phyloP scores from a whole-genome alignment of 176 grass and related monocot species.

The Ensete ventricosum region DNA sequence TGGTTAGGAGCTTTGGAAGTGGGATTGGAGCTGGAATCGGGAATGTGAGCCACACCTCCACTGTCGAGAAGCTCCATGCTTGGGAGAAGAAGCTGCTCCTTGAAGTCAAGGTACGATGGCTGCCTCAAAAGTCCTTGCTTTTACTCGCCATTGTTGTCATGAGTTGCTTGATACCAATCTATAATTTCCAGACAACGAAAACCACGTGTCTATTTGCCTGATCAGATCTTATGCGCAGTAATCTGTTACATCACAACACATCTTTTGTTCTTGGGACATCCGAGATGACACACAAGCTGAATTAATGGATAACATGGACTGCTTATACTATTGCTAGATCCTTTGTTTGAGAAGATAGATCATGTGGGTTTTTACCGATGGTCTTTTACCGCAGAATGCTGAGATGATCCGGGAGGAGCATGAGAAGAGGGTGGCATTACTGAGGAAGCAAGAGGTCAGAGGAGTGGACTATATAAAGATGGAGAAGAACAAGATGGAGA shows the following conservation, averaged over 20 bases:
- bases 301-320: constrained; percentile 23
- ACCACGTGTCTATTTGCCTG: background rate
- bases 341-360: constrained; percentile 15
- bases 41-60: constrained; percentile 64
- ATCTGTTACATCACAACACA: constrained; percentile 24
- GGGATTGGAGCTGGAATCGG: constrained; percentile 34
- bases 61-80: constrained; percentile 90
- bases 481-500: constrained; percentile 95
- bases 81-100: constrained; percentile 99
- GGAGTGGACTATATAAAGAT: constrained; percentile 88
- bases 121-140: background rate
- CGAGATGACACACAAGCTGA: constrained; percentile 29
- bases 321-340: background rate
- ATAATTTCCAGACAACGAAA: background rate
- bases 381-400: constrained; percentile 43
- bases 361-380: constrained; percentile 10
- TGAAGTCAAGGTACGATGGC: constrained; percentile 73
- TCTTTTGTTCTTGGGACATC: constrained; percentile 14
- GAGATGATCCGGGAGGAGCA: constrained; percentile 76
- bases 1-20: constrained; percentile 8
- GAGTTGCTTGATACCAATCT: constrained; percentile 7
- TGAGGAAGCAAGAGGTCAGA: constrained; percentile 83
- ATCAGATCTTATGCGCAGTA: constrained; percentile 32
- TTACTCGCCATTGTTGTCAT: constrained; percentile 7
- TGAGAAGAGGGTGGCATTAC: constrained; percentile 61